Percentiles rank a stretch among this genome's conserved stretches.
Evolutionary conservation across 2,329 filamentous ascomycete species (phyloP).

Genomic region (Stromatinia cepivora): DNA sequence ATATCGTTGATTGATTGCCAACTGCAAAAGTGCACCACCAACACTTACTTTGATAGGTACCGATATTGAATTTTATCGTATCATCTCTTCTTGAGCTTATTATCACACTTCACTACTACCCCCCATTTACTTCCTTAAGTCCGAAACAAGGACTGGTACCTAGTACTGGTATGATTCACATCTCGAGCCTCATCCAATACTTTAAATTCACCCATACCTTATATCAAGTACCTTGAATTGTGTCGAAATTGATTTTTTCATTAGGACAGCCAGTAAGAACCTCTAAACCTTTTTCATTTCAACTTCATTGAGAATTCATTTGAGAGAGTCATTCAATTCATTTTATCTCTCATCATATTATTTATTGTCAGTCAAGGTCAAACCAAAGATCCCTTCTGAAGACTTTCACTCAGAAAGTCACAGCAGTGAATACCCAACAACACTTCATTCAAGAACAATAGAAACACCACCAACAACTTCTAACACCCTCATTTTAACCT

Average conservation of each 20-base stretch:
- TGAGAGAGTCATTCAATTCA: neutral
- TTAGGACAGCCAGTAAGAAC: neutral
- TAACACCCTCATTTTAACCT: neutral
- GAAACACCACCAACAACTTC: neutral
- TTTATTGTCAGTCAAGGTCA: neutral
- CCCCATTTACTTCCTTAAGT: neutral
- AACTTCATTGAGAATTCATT: neutral
- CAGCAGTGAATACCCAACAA: neutral
- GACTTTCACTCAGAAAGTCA: neutral
- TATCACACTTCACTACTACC: too few relatives aligned
- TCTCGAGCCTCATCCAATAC: neutral
- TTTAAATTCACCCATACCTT: neutral
- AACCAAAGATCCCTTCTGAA: neutral
- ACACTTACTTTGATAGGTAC: too few relatives aligned
- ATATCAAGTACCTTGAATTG: neutral
- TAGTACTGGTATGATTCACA: neutral
- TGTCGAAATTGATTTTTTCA: neutral
- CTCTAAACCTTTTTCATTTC: neutral
- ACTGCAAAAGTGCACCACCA: neutral
- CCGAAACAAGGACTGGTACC: neutral
- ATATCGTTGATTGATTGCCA: neutral
- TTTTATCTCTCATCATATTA: neutral
- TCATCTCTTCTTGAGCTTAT: neutral
- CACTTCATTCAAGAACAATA: neutral
- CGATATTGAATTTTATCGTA: neutral